Base-by-base conservation (phyloP, 2,329 filamentous ascomycete genomes). In the Meredithiella fracta region DNA sequence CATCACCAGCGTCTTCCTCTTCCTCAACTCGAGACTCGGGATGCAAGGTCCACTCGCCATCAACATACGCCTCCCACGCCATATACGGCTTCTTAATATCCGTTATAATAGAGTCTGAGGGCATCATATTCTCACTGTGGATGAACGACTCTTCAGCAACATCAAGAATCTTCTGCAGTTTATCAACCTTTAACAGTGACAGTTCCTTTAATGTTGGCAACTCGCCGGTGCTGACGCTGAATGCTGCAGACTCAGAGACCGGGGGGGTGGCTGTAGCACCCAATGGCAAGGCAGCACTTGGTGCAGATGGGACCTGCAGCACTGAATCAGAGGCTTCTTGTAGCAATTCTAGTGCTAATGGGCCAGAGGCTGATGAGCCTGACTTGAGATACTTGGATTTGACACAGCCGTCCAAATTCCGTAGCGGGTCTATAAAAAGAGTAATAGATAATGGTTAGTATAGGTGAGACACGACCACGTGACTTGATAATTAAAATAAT, bases 11-110 rank as follows among this genome's bases (percentile, higher is more conserved):
- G n/a, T 58, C 54, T 23, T 63, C 60, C 3, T 59, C 59, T 4
- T 67, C 64, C 3, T 65, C 59, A 20, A 59, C 26, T 14, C 60
- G 60, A 37, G 58, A 69, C 55, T 71, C 70, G 1, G 70, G 70
- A 47, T 72, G 71, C 1, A 64, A 60, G 23, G 67, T 60, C 54
- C 63, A 69, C 57, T 72, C 69, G 15, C 65, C 67, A 29, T 67
- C 64, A 6, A 73, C 57, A 52, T 71, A 72, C 3, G 70, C 68
- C 1, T 68, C 72, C 7, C 73, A 63, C 42, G 69, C 61, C 20
- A 68, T 62, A 67, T 68, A 72, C 22, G 66, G 65, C 50, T 52
- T 52, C 50, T 52, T 52, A 17, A 38, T 20, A n/a, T 52, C 50
- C 8, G 25, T 20, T 31, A 52, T 52, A 14, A n/a, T 9, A 29